A percentile compares a stretch with the other conserved stretches of the same genome.
Evolutionary conservation across 2,329 filamentous ascomycete species (phyloP).

Genomic region (Fusarium xyrophilum): DNA sequence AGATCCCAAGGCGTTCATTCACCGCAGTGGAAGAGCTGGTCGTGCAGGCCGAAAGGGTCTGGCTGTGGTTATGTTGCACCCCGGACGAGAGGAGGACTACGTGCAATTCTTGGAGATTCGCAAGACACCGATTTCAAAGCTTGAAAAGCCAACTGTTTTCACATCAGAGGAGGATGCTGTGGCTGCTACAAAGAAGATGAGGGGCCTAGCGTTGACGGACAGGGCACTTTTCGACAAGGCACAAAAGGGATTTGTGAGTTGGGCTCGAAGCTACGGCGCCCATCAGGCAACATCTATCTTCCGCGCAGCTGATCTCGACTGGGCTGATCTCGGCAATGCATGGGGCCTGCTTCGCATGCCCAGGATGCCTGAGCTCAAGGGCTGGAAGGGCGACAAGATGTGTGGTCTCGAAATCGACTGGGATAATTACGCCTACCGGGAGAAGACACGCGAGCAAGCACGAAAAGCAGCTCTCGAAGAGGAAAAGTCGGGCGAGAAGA

Average conservation of each 20-base stretch:
- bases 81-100: conserved; percentile 88
- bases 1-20: conserved; percentile 94
- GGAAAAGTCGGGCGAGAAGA: conserved; percentile 50
- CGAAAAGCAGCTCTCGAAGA: conserved; percentile 64
- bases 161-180: conserved; percentile 69
- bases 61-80: conserved; percentile 84
- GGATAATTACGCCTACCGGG: conserved; percentile 72
- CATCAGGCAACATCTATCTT: conserved; percentile 94
- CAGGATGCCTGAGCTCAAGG: conserved; percentile 89
- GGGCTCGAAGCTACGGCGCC: conserved; percentile 89
- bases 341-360: conserved; percentile 90
- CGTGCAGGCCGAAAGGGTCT: conserved; percentile 86
- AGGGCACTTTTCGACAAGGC: conserved; percentile 80
- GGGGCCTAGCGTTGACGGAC: conserved; percentile 61
- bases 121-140: conserved; percentile 78
- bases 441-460: conserved; percentile 72
- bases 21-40: conserved; percentile 88
- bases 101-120: conserved; percentile 84
- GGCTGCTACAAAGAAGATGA: conserved; percentile 64
- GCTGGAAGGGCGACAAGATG: conserved; percentile 72
- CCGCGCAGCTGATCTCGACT: conserved; percentile 79
- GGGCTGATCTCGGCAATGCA: conserved; percentile 78
- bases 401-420: conserved; percentile 71
- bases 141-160: conserved; percentile 63
- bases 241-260: conserved; percentile 90